These are phyloP conservation scores for Aspergillus quadrilineatus DNA, from an alignment of 2,329 filamentous ascomycete species.

Conservation along the genomic window DNA sequence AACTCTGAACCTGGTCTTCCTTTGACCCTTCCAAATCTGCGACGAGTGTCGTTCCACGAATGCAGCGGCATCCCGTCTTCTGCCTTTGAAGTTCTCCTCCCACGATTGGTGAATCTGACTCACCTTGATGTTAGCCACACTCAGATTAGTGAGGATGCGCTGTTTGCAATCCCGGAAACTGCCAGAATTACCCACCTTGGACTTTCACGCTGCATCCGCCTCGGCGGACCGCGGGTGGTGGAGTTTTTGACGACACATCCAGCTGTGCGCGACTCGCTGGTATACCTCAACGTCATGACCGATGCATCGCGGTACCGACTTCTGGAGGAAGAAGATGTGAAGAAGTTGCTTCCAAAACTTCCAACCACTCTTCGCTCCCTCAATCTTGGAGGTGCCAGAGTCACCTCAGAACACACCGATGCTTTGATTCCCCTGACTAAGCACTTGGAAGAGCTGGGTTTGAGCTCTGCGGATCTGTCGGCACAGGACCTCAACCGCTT, in stretches of 20 bases:
- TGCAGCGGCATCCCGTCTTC: slow-evolving; percentile 68
- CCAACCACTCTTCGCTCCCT: slow-evolving; percentile 69
- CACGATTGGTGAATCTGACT: slow-evolving; percentile 67
- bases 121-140: slow-evolving; percentile 80
- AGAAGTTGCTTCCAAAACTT: slow-evolving; percentile 63
- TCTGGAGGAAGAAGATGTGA: slow-evolving; percentile 64
- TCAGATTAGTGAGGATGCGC: slow-evolving; percentile 68
- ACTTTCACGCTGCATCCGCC: slow-evolving; percentile 69
- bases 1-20: slow-evolving; percentile 46
- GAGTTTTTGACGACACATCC: slow-evolving; percentile 71
- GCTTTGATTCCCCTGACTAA: slow-evolving; percentile 65
- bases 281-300: slow-evolving; percentile 71
- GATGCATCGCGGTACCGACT: slow-evolving; percentile 72
- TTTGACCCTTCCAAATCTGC: slow-evolving; percentile 59
- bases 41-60: slow-evolving; percentile 73
- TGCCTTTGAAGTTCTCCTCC: slow-evolving; percentile 68
- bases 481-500: slow-evolving; percentile 64
- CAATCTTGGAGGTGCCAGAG: slow-evolving; percentile 72
- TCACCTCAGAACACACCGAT: slow-evolving; percentile 64
- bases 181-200: slow-evolving; percentile 76
- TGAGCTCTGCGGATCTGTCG: slow-evolving; percentile 65
- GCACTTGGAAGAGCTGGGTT: slow-evolving; percentile 72
- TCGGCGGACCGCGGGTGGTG: slow-evolving; percentile 66
- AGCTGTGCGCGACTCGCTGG: slow-evolving; percentile 61
- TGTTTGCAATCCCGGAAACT: slow-evolving; percentile 68